Evolutionary conservation across 2,329 filamentous ascomycete genomes (phyloP), one percentile per base, ranked within the genome.

Genomic region (Metarhizium humberi): DNA sequence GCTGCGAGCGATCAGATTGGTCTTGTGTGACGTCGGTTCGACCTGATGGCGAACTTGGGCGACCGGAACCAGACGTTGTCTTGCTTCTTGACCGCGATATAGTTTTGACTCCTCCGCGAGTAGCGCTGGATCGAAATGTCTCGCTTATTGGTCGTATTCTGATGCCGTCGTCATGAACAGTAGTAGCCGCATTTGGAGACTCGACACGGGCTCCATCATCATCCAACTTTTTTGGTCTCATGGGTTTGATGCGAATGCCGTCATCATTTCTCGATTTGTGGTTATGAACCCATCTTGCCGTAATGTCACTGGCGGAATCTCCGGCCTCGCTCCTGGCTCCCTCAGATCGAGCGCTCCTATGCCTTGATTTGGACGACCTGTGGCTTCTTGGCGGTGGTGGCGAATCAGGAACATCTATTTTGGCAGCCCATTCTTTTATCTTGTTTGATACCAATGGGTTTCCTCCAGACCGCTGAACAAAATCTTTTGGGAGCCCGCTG

Each of bases 361-460:
- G 62, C 29, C 62, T 69, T 43, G 66, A 78, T 56, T 61, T 71
- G 59, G 68, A 71, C 51, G 63, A 71, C 59, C 61, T 63, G 62
- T 66, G 70, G 53, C 67, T 75, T 48, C 69, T 67, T 6, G 47
- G 20, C 2, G 69, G 63, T 13, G 67, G 64, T 5, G 68, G 63
- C 8, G 70, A 64, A 18, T 77, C 74, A 1, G 78, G 74, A 1
- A 75, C 61, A 59, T 84, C 79, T 7, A 84, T 77, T 59, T 75
- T 75, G 52, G 70, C 73, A 0, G 81, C 82, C 84, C 83, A 86
- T 50, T 82, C 78, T 59, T 79, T 77, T 59, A 86, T 79, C 66
- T 85, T 86, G 60, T 71, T 79, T 50, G 80, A 74, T 4, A 82
- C 73, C 0, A 78, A 69, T 3, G 81, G 80, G 60, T 83, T 84